Conservation (phyloP, 306 rosid species). For the Trichosanthes truncata region DNA sequence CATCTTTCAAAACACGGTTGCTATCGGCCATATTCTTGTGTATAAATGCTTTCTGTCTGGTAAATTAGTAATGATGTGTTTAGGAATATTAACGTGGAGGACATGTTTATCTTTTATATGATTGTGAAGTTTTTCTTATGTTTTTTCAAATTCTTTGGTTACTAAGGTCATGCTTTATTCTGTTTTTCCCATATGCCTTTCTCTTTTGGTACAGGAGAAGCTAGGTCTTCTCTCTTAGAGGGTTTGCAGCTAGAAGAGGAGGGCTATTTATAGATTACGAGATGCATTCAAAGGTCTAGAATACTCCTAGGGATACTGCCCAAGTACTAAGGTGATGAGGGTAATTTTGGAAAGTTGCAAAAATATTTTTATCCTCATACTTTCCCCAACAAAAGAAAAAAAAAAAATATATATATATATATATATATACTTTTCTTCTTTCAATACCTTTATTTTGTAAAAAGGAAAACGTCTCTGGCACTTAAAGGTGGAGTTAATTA, state of each 20-base stretch:
- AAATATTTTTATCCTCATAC: not conserved
- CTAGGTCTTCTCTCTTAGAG: not conserved
- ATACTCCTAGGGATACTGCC: not conserved
- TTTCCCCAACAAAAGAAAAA: not conserved
- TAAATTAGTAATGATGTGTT: conserved; percentile 7
- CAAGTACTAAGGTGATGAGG: not conserved
- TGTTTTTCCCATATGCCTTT: not conserved
- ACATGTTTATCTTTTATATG: not conserved
- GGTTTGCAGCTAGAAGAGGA: not conserved
- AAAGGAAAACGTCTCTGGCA: too few species aligned
- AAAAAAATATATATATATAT: too few species aligned
- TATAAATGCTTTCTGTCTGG: conserved; percentile 8
- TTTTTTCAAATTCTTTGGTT: conserved; percentile 1
- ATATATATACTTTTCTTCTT: not conserved
- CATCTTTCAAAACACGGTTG: not conserved
- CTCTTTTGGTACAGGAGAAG: conserved; percentile 5
- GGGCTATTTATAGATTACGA: not conserved
- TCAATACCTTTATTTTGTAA: too few species aligned
- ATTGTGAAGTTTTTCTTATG: conserved; percentile 5
- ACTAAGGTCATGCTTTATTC: not conserved
- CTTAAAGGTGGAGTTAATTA: too few species aligned
- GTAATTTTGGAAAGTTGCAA: not conserved
- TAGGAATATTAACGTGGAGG: not conserved
- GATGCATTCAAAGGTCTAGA: not conserved
- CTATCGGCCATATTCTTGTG: conserved; percentile 6